Conservation (phyloP, 805 yeast species). For the Pichia sporocuriosa region DNA sequence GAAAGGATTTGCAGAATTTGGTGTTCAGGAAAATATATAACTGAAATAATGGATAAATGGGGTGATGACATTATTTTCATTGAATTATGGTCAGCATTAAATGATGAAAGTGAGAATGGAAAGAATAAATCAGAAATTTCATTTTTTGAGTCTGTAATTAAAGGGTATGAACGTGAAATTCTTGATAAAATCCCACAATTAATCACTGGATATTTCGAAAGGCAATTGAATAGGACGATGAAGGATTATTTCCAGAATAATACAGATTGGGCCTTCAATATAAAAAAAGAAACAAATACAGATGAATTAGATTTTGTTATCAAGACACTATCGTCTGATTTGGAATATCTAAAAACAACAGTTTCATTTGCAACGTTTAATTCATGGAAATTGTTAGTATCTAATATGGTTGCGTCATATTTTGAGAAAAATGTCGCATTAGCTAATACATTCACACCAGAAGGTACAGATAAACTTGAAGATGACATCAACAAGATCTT, state of each 20-base stretch:
- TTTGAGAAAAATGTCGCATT: conserved; percentile 34
- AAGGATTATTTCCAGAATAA: conserved; percentile 30
- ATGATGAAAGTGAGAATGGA: too few relatives aligned
- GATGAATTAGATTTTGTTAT: conserved; percentile 24
- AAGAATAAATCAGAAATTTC: conserved; percentile 22
- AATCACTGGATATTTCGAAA: conserved; percentile 29
- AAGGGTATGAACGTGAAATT: conserved; percentile 30
- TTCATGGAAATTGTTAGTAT: conserved; percentile 21
- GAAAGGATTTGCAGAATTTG: conserved; percentile 37
- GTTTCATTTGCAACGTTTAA: conserved; percentile 28
- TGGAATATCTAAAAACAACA: conserved; percentile 26
- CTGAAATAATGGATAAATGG: conserved; percentile 36
- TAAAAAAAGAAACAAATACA: conserved; percentile 11
- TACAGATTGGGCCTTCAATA: conserved; percentile 22
- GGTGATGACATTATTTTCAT: conserved; percentile 37
- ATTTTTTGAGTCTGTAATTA: conserved; percentile 38
- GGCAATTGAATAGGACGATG: conserved; percentile 32
- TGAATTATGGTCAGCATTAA: conserved; percentile 34
- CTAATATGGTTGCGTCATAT: conserved; percentile 28
- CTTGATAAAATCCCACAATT: conserved; percentile 25
- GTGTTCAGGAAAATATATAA: conserved; percentile 32
- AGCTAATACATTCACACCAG: conserved; percentile 30
- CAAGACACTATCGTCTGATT: conserved; percentile 22
- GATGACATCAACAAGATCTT: conserved; percentile 30
- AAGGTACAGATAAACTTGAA: conserved; percentile 31